Base-by-base conservation (phyloP, 2,329 filamentous ascomycete species). In the Penicillium nordicum region DNA sequence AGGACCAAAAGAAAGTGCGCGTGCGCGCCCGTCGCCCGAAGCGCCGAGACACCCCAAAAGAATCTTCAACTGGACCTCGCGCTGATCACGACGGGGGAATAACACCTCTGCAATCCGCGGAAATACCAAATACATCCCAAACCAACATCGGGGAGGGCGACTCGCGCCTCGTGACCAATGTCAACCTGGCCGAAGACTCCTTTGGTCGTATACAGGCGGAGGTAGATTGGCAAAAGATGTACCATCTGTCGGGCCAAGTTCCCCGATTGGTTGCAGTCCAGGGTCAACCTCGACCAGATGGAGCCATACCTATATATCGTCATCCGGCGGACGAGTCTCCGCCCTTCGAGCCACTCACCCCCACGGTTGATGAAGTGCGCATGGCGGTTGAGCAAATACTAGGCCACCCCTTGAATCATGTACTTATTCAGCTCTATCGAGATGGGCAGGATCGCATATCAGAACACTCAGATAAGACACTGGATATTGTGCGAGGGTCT, bases 381-480 rank as follows among this genome's bases (percentile, higher is more conserved):
- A 72, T 76, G 14, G 81, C 82, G 53, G 87, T 91, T 0, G 90
- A 96, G 71, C 79, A 82, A 54, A 78, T 84, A 16, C 80, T 96
- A 1, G 88, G 89, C 0, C 94, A 97, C 67, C 78, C 84, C 0
- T 76, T 99, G 41, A 99, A 99, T 67, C 94, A 99, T 70, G 92
- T 87, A 1, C 78, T 99, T 46, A 95, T 99, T 44, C 94, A 99
- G 69, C 84, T 92, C 56, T 99, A 99, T 69, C 89, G 94, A n/a
- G 82, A 83, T 63, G 90, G 93, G 3, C 85, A 84, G 46, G 94
- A 99, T 74, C 91, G 91, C 70, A 99, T 99, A 60, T 94, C 90
- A 0, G 94, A 99, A 70, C 94, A 99, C 69, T 95, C 91, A 38
- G 94, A 99, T 72, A 99, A 99, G 76, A 96, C 93, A 0, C 79